Conservation (phyloP, 192 early-diverging fungal genomes). For the Pilaira anomala region DNA sequence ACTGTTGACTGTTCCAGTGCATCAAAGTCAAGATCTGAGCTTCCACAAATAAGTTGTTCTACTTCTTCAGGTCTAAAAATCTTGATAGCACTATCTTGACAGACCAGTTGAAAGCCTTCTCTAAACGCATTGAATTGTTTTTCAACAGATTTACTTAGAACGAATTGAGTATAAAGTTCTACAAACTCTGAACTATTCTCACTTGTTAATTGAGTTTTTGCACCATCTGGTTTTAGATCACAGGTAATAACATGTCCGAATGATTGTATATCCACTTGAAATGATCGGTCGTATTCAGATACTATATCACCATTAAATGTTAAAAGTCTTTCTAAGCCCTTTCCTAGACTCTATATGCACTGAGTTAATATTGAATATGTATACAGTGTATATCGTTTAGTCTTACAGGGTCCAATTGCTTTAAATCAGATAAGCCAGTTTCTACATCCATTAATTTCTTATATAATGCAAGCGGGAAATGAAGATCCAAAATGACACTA, state of each 20-base stretch:
- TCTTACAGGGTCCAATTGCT: constrained; percentile 67
- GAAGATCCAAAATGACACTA: constrained; percentile 86
- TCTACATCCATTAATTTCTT: constrained; percentile 78
- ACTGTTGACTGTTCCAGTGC: constrained; percentile 74
- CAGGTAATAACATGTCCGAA: constrained; percentile 57
- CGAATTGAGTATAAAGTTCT: constrained; percentile 72
- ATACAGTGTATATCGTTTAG: not conserved
- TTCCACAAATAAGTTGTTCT: constrained; percentile 85
- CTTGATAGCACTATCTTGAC: constrained; percentile 61
- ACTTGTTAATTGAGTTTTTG: constrained; percentile 57
- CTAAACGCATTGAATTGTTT: constrained; percentile 78
- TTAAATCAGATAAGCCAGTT: constrained; percentile 70
- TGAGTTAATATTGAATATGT: too few relatives aligned
- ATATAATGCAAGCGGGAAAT: constrained; percentile 83
- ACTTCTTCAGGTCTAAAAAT: constrained; percentile 87
- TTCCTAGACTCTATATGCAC: constrained; percentile 55
- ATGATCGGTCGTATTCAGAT: constrained; percentile 73
- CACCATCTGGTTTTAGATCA: constrained; percentile 69
- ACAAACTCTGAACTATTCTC: constrained; percentile 84
- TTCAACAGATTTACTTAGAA: constrained; percentile 66
- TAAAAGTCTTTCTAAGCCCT: constrained; percentile 73
- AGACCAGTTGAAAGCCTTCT: constrained; percentile 73
- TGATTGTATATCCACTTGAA: constrained; percentile 74
- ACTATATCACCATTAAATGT: constrained; percentile 66
- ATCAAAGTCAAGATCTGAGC: constrained; percentile 78